phyloP scores from a whole-genome alignment of 495 filamentous ascomycete species.

The Tricharina praecox region DNA sequence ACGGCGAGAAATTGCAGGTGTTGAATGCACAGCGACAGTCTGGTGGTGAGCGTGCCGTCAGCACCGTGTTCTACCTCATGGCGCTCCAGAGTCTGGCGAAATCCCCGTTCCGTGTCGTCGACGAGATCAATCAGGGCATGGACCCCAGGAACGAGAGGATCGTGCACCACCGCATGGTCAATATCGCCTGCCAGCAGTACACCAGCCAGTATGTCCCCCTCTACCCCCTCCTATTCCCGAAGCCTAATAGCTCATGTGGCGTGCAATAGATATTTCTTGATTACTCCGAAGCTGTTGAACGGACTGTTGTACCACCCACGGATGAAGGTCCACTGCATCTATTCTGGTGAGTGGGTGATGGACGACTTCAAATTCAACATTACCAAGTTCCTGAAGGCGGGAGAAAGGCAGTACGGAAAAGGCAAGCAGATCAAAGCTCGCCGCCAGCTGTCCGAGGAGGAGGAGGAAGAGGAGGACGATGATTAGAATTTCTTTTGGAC shows the following conservation, averaged over 20 bases:
- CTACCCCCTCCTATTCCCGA: neutral
- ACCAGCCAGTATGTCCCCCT: slow-evolving; percentile 36
- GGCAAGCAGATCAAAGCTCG: neutral
- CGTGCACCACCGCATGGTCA: slow-evolving; percentile 91
- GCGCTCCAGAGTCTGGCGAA: slow-evolving; percentile 84
- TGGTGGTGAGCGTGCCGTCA: slow-evolving; percentile 88
- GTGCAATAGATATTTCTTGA: slow-evolving; percentile 71
- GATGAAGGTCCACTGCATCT: slow-evolving; percentile 89
- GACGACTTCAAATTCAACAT: slow-evolving; percentile 31
- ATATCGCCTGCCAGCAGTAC: slow-evolving; percentile 67
- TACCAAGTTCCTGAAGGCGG: slow-evolving; percentile 36
- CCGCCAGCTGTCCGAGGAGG: neutral
- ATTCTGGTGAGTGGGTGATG: slow-evolving; percentile 81
- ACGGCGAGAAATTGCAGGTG: slow-evolving; percentile 65
- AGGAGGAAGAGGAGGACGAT: neutral
- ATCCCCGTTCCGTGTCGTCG: slow-evolving; percentile 95
- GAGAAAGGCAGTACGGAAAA: slow-evolving; percentile 13
- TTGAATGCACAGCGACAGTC: slow-evolving; percentile 87
- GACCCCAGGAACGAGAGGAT: slow-evolving; percentile 95
- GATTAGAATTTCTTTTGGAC: neutral
- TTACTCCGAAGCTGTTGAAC: slow-evolving; percentile 89
- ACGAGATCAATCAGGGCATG: slow-evolving; percentile 99
- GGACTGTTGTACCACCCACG: slow-evolving; percentile 69
- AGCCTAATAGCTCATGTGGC: slow-evolving; percentile 4
- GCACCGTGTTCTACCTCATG: slow-evolving; percentile 99